Conservation (phyloP, 768 basidiomycete genomes). For the Tylopilus rubrobrunneus region DNA sequence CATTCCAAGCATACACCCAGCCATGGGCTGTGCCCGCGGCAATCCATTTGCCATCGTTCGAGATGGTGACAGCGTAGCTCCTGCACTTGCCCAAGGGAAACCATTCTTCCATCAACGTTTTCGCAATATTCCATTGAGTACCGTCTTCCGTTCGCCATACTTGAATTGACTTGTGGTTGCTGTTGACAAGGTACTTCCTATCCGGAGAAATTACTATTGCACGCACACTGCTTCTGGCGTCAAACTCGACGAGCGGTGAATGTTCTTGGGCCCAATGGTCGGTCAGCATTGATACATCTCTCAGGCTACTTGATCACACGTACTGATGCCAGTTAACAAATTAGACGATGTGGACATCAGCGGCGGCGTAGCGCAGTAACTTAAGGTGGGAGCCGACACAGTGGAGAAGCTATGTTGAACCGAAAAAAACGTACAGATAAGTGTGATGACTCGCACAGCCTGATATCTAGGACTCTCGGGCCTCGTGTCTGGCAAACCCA, state of each 20-base stretch:
- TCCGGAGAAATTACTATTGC: background rate
- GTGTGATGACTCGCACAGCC: too few relatives aligned
- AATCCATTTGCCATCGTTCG: background rate
- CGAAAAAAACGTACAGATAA: too few relatives aligned
- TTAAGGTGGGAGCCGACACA: too few relatives aligned
- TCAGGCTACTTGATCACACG: background rate
- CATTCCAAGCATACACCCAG: background rate
- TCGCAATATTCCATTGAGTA: background rate
- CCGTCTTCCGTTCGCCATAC: background rate
- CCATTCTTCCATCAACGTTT: background rate
- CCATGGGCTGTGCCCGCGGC: background rate
- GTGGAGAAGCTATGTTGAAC: too few relatives aligned
- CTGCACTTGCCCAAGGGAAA: background rate
- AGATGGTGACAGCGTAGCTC: too few relatives aligned
- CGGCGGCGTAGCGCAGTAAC: too few relatives aligned
- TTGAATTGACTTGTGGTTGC: background rate
- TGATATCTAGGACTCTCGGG: too few relatives aligned
- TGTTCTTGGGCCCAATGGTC: background rate
- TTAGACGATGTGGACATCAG: too few relatives aligned
- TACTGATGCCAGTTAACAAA: background rate
- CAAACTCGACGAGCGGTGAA: background rate
- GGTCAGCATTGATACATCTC: background rate
- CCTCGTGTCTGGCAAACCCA: too few relatives aligned
- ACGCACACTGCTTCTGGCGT: background rate
- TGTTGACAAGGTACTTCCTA: background rate